Evolutionary conservation across 306 rosid genomes (phyloP).

Genomic region (Cicer judaicum): DNA sequence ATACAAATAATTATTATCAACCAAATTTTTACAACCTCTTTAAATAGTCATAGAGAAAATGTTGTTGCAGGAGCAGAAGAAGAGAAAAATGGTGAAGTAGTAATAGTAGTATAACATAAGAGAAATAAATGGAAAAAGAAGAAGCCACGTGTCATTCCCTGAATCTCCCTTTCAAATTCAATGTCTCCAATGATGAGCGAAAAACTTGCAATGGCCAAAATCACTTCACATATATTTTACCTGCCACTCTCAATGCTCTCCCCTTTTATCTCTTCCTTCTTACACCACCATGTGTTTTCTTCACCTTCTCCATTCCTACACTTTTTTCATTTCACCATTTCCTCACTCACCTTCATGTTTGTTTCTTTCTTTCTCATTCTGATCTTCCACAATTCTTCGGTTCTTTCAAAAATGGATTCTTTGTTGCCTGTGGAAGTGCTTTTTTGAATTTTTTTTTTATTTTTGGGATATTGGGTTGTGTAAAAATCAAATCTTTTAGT

Average conservation of each 20-base stretch:
- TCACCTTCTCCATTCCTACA: background rate
- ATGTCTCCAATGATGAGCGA: background rate
- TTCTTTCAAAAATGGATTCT: constrained; percentile 39
- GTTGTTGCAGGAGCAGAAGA: background rate
- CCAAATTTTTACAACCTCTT: too few species aligned
- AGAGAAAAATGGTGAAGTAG: background rate
- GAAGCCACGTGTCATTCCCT: constrained; percentile 10
- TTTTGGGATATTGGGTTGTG: constrained; percentile 3
- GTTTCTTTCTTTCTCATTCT: constrained; percentile 39
- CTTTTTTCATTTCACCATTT: background rate
- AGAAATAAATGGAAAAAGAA: background rate
- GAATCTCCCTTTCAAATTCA: background rate
- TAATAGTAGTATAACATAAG: background rate
- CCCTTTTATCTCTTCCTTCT: background rate
- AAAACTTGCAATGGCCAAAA: constrained; percentile 6
- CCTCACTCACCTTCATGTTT: constrained; percentile 32
- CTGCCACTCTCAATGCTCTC: constrained; percentile 11
- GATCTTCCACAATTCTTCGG: constrained; percentile 16
- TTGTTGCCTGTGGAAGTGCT: constrained; percentile 32
- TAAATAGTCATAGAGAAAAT: too few species aligned
- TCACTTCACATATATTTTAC: background rate
- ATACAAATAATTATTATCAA: too few species aligned
- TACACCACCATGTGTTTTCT: background rate
- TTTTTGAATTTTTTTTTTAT: constrained; percentile 4
- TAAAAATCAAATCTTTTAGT: constrained; percentile 14